Conservation (phyloP, 2,329 filamentous ascomycete genomes). For the Aspergillus pseudonomiae region DNA sequence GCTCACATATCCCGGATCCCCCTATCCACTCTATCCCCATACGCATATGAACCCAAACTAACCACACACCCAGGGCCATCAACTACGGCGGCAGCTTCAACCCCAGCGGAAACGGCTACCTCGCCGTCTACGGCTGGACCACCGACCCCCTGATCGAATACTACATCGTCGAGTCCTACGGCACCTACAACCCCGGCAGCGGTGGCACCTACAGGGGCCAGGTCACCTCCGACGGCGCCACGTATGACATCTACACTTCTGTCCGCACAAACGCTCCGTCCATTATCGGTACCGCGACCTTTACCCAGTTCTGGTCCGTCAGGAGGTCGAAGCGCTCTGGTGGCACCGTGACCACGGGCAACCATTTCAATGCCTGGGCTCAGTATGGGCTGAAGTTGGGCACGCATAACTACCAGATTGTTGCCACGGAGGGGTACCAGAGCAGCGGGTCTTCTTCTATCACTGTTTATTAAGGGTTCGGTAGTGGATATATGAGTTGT, state of each 20-base stretch:
- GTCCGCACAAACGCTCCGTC: conserved; percentile 43
- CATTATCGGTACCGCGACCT: conserved; percentile 45
- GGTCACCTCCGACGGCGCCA: conserved; percentile 39
- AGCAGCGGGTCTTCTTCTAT: conserved; percentile 43
- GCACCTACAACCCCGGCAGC: conserved; percentile 35
- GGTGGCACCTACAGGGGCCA: conserved; percentile 36
- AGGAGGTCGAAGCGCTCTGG: conserved; percentile 37
- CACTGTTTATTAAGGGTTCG: conserved; percentile 33
- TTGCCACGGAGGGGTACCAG: conserved; percentile 48
- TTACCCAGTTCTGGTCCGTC: conserved; percentile 49
- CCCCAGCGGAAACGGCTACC: conserved; percentile 37
- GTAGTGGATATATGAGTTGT: background rate
- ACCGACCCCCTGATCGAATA: conserved; percentile 41
- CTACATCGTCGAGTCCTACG: conserved; percentile 42
- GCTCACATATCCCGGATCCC: fast-evolving
- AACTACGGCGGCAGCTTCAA: conserved; percentile 34
- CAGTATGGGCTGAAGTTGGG: conserved; percentile 36
- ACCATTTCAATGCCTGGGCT: conserved; percentile 43
- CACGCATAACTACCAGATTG: conserved; percentile 44
- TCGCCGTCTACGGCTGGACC: conserved; percentile 48
- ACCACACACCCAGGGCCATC: conserved; percentile 23
- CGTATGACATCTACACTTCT: conserved; percentile 43
- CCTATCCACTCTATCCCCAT: too few relatives aligned
- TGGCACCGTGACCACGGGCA: conserved; percentile 40
- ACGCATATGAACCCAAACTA: background rate